A percentile compares a stretch with the other conserved stretches of the same genome.
Conservation (phyloP, 495 filamentous ascomycete species). For the Podospora anserina region DNA sequence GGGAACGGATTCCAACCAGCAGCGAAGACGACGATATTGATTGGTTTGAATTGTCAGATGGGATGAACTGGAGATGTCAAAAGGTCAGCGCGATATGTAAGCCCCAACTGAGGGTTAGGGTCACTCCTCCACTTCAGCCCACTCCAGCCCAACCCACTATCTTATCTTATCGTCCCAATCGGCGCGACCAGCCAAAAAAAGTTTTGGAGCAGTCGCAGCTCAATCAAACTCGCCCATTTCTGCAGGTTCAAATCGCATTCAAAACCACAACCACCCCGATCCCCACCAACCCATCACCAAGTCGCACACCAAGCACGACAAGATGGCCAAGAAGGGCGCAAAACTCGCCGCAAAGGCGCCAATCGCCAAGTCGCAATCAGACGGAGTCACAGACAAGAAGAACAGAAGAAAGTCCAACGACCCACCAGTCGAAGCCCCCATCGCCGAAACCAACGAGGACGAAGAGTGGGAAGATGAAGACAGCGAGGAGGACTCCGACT, state of each 20-base stretch:
- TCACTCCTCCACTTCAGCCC: background rate
- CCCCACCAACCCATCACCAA: slow-evolving; percentile 4
- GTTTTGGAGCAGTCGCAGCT: background rate
- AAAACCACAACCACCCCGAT: background rate
- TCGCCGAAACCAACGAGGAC: background rate
- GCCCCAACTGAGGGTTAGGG: background rate
- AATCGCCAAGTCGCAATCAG: background rate
- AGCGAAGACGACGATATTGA: background rate
- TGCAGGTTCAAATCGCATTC: background rate
- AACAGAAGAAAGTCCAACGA: slow-evolving; percentile 4
- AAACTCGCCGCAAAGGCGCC: background rate
- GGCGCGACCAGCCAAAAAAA: slow-evolving; percentile 1
- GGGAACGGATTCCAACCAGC: no score
- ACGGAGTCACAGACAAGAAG: background rate
- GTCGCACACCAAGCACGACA: background rate
- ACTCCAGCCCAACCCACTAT: background rate
- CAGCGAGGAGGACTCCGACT: background rate
- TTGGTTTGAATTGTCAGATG: background rate
- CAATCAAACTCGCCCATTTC: background rate
- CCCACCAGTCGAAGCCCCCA: background rate
- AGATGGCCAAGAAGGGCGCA: slow-evolving; percentile 5
- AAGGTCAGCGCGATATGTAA: background rate
- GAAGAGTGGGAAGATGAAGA: slow-evolving; percentile 5
- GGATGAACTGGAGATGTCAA: background rate
- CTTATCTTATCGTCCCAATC: slow-evolving; percentile 6